Evolutionary conservation across 2,329 filamentous ascomycete species (phyloP).

Genomic region (Rutstroemia sp.): DNA sequence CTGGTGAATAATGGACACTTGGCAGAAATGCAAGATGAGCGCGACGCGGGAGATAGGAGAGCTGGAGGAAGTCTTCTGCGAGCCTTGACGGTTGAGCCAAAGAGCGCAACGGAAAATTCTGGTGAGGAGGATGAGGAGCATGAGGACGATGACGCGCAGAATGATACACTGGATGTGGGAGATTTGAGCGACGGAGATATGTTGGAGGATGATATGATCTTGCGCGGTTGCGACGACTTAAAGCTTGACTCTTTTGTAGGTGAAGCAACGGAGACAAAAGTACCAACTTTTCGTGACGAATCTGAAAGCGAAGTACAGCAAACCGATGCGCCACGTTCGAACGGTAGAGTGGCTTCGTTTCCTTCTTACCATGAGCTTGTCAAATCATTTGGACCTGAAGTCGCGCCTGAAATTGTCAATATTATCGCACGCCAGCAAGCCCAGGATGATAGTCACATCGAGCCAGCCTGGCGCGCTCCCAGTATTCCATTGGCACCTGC

Average conservation of each 20-base stretch:
- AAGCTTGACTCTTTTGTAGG: slow-evolving; percentile 7
- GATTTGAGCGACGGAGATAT: slow-evolving; percentile 22
- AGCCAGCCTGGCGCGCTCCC: slow-evolving; percentile 24
- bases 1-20: slow-evolving; percentile 91
- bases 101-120: slow-evolving; percentile 15
- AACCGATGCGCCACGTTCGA: background rate
- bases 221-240: slow-evolving; percentile 25
- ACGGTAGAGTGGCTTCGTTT: slow-evolving; percentile 3
- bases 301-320: background rate
- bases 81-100: slow-evolving; percentile 27
- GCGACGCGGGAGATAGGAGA: slow-evolving; percentile 36
- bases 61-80: slow-evolving; percentile 15
- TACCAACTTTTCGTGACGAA: background rate
- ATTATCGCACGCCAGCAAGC: slow-evolving; percentile 21
- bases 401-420: slow-evolving; percentile 24
- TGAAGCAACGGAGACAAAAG: background rate
- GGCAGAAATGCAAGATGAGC: slow-evolving; percentile 50
- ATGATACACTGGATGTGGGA: slow-evolving; percentile 18
- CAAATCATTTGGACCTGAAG: slow-evolving; percentile 24
- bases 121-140: slow-evolving; percentile 18
- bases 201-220: slow-evolving; percentile 27
- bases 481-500: slow-evolving; percentile 10
- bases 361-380: slow-evolving; percentile 25
- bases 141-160: slow-evolving; percentile 17
- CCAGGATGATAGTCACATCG: slow-evolving; percentile 18